Conservation (phyloP, 148 eudicot species). For the Beta vulgaris region DNA sequence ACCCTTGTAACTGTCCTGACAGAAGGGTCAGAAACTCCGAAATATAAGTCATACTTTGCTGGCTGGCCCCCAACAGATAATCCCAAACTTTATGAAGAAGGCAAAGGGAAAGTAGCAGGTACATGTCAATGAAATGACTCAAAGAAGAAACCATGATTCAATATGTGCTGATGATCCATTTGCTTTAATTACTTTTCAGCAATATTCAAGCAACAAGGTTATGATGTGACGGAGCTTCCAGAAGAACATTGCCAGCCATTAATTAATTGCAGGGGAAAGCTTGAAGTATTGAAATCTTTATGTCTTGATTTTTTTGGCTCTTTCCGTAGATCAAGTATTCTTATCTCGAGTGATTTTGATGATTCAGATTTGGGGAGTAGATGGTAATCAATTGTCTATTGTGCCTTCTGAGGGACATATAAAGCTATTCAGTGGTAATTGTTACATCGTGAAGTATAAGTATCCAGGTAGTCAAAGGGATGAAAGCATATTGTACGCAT, state of each 20-base stretch:
- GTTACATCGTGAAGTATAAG: conserved; percentile 8
- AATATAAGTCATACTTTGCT: conserved; percentile 44
- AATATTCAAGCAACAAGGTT: conserved; percentile 21
- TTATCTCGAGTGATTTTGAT: not conserved
- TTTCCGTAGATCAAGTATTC: not conserved
- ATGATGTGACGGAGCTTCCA: conserved; percentile 14
- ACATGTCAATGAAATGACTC: not conserved
- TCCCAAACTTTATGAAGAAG: conserved; percentile 51
- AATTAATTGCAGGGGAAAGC: conserved; percentile 14
- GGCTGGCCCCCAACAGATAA: conserved; percentile 46
- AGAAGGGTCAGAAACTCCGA: conserved; percentile 53
- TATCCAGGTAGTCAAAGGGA: conserved; percentile 11
- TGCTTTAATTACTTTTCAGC: conserved; percentile 2
- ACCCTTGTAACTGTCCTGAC: conserved; percentile 41
- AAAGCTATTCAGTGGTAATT: conserved; percentile 8
- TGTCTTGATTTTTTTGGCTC: not conserved
- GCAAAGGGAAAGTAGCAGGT: conserved; percentile 79
- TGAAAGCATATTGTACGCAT: conserved; percentile 16
- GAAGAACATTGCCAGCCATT: conserved; percentile 10
- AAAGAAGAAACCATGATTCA: not conserved
- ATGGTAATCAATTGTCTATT: conserved; percentile 7
- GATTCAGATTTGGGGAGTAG: conserved; percentile 3
- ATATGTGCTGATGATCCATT: not conserved
- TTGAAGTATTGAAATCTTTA: not conserved
- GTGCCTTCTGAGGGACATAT: not conserved